Base-by-base conservation (phyloP, 352 stramenopile genomes). In the Globisporangium emineosum region DNA sequence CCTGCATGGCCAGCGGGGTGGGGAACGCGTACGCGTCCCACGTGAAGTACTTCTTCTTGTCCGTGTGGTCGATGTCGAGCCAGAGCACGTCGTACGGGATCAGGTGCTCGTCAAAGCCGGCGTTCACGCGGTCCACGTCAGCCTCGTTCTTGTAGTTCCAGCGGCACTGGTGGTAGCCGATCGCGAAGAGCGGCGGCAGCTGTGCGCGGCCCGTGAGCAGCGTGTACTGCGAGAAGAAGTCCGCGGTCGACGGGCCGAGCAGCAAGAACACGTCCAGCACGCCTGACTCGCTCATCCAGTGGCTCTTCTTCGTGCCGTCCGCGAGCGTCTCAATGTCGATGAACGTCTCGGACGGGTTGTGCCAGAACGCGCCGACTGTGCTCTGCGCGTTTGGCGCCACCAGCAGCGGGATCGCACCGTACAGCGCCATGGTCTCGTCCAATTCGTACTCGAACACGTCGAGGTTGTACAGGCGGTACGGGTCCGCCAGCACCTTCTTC, bases 401-500 rank as follows among this genome's bases (percentile, higher is more conserved):
- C 0, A 93, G 68, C 68, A 93, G 65, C 2, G 85, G 81, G 56
- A 91, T 94, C 23, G 81, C 75, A 21, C 97, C 97, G 78, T 99
- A 99, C 35, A 99, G 78, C 47, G 97, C 94, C 94, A 99, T 99
- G n/a, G 97, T 93, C 32, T 97, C 90, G 71, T 99, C 94, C 63
- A 99, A 81, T 64, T 99, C 97, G 77, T 99, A 99, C 81, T 99
- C 98, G 71, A 99, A 99, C 21, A 99, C 98, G 71, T 99, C 98
- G 35, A 99, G 83, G 68, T 99, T 99, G 81, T 99, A 99, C 55
- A 99, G 83, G 8, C 98, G 90, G 75, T 99, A 99, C 8, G 98
- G 98, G 63, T 99, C 96, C n/a, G 72, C 79, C 10, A 84, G 25
- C 3, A 73, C 71, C 59, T 77, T 81, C 30, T 62, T 71, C 40